Evolutionary conservation across 768 basidiomycete genomes (phyloP).

Genomic region (Leccinellum rugosiceps): DNA sequence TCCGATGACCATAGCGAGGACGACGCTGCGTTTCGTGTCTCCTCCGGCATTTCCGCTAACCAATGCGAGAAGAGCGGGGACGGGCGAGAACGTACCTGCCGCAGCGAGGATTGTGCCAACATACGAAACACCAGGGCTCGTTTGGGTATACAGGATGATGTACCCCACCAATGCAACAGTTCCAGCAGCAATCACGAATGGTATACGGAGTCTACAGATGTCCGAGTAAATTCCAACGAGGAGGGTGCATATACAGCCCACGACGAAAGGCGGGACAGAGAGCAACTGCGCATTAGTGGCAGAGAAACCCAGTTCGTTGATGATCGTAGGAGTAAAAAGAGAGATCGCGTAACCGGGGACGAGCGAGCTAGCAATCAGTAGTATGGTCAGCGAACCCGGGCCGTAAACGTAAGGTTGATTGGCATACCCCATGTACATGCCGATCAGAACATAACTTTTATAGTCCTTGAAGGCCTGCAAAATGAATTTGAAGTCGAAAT

Average conservation of each 20-base stretch:
- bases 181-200: slow-evolving; percentile 43
- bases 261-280: slow-evolving; percentile 47
- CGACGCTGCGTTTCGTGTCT: slow-evolving; percentile 49
- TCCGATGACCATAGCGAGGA: slow-evolving; percentile 51
- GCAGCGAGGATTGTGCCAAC: slow-evolving; percentile 48
- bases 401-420: neutral
- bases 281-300: slow-evolving; percentile 49
- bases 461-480: slow-evolving; percentile 47
- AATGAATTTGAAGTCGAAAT: slow-evolving; percentile 43
- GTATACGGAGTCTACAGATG: slow-evolving; percentile 41
- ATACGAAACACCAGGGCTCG: slow-evolving; percentile 33
- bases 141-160: slow-evolving; percentile 42
- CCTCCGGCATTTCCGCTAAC: slow-evolving; percentile 53
- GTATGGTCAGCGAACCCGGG: slow-evolving; percentile 2
- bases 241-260: slow-evolving; percentile 44
- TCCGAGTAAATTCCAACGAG: slow-evolving; percentile 42
- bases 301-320: slow-evolving; percentile 47
- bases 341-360: slow-evolving; percentile 47
- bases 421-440: slow-evolving; percentile 41
- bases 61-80: slow-evolving; percentile 51
- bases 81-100: slow-evolving; percentile 48
- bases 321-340: slow-evolving; percentile 51
- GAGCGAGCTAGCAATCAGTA: slow-evolving; percentile 31
- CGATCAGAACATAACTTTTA: slow-evolving; percentile 32
- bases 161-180: slow-evolving; percentile 49